phyloP scores from a whole-genome alignment of 75 land plant genomes.

The Adiantum capillusveneris region DNA sequence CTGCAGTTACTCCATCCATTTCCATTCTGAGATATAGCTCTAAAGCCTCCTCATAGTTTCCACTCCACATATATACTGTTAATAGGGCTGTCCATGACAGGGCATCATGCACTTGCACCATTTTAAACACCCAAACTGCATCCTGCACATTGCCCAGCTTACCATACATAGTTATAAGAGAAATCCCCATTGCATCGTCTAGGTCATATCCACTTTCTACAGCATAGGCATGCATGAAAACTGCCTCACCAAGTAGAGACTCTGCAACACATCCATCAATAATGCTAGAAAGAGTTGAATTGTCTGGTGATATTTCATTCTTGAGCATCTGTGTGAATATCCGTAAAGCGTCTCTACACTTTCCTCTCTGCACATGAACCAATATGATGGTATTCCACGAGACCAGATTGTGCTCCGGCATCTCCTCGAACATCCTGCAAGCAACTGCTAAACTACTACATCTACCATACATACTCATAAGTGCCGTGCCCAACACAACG shows the following conservation, averaged over 20 bases:
- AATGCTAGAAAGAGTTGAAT: not conserved
- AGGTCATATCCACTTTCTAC: slow-evolving; percentile 4
- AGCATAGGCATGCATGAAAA: not conserved
- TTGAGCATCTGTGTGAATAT: slow-evolving; percentile 14
- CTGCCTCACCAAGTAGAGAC: not conserved
- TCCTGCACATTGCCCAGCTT: slow-evolving; percentile 15
- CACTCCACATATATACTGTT: slow-evolving; percentile 19
- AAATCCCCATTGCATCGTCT: slow-evolving; percentile 6
- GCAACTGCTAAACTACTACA: slow-evolving; percentile 10
- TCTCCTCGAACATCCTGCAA: slow-evolving; percentile 11
- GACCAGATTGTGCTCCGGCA: slow-evolving; percentile 14
- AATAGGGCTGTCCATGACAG: slow-evolving; percentile 37
- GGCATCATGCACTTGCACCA: not conserved
- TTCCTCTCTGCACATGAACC: slow-evolving; percentile 8
- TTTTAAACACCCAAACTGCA: slow-evolving; percentile 17
- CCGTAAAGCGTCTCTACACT: slow-evolving; percentile 6
- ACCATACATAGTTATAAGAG: slow-evolving; percentile 22
- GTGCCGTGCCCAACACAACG: slow-evolving; percentile 18
- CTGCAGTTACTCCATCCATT: not conserved
- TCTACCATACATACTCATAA: slow-evolving; percentile 23
- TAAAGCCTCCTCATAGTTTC: not conserved
- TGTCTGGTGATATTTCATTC: slow-evolving; percentile 15
- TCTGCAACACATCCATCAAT: slow-evolving; percentile 3
- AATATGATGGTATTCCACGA: slow-evolving; percentile 31
- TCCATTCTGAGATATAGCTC: not conserved